A percentile compares a stretch with the other conserved stretches of the same genome.
These are phyloP conservation scores for Bacidia rubella DNA, from an alignment of 495 filamentous ascomycete genomes.

Conservation along the genomic window DNA sequence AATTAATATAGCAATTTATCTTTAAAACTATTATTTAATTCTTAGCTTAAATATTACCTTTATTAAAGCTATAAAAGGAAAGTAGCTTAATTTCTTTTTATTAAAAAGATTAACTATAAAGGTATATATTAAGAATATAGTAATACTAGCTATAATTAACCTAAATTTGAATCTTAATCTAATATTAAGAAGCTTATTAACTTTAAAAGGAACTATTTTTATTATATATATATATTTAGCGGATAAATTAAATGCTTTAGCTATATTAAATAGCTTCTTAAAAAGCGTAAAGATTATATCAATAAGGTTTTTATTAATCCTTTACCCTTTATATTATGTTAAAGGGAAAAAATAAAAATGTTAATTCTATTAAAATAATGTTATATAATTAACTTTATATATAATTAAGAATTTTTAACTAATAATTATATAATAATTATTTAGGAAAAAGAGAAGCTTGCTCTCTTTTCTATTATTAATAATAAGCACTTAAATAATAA, in stretches of 20 bases:
- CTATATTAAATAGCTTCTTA: no score
- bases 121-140: background rate
- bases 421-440: background rate
- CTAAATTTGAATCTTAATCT: no score
- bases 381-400: background rate
- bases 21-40: constrained; percentile 6
- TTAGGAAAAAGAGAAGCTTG: background rate
- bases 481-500: background rate
- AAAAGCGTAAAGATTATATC: no score
- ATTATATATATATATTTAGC: no score
- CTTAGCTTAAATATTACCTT: no score
- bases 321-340: background rate
- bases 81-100: no score
- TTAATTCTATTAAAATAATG: background rate
- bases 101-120: constrained; percentile 1
- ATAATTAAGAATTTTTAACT: no score
- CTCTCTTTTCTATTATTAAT: background rate
- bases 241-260: no score
- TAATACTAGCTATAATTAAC: background rate
- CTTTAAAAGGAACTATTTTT: no score
- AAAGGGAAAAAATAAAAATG: background rate
- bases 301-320: no score
- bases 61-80: no score
- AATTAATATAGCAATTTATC: background rate
- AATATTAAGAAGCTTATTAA: no score